A percentile compares a stretch with the other conserved stretches of the same genome.
Evolutionary conservation across 495 filamentous ascomycete species (phyloP).

Genomic region (Neurospora tetrasperma): DNA sequence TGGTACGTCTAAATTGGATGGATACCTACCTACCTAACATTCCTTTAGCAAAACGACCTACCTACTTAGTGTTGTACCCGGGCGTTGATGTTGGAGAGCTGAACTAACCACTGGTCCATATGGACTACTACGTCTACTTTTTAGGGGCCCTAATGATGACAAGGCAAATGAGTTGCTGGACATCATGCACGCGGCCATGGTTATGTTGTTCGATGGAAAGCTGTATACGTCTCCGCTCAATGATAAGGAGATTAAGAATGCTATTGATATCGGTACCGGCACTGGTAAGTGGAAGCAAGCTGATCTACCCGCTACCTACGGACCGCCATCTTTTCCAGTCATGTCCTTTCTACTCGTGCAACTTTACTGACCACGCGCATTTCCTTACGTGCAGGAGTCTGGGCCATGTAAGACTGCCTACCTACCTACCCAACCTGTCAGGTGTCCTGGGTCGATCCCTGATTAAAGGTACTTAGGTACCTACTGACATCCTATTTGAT

Average conservation of each 20-base stretch:
- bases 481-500: constrained; percentile 9
- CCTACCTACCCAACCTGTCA: neutral
- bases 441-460: neutral
- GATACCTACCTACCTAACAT: too few relatives aligned
- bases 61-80: neutral
- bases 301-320: too few relatives aligned
- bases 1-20: neutral
- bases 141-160: constrained; percentile 23
- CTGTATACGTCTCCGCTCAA: constrained; percentile 46
- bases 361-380: neutral
- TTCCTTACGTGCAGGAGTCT: neutral
- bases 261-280: constrained; percentile 41
- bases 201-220: neutral
- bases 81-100: neutral
- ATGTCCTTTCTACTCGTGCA: neutral
- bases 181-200: constrained; percentile 18
- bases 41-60: too few relatives aligned
- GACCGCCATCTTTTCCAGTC: neutral
- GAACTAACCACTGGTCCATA: neutral
- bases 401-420: neutral
- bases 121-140: neutral
- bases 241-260: constrained; percentile 34
- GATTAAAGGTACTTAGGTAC: too few relatives aligned
- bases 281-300: neutral
- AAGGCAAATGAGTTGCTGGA: constrained; percentile 24